Evolutionary conservation across 176 grass and related monocot species (phyloP).

Genomic region (Bothriochloa decipiens): DNA sequence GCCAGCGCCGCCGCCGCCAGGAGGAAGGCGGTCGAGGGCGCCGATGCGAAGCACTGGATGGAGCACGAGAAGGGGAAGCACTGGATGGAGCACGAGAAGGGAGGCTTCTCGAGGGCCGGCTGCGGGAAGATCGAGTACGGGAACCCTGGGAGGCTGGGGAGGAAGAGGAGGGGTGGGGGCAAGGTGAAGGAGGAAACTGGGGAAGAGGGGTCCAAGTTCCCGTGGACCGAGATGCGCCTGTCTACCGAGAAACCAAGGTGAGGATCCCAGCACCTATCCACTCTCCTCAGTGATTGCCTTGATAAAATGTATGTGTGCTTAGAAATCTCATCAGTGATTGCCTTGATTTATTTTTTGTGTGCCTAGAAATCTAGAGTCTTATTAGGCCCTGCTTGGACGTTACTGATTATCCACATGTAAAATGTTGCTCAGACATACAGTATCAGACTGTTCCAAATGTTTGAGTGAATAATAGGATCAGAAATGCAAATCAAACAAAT

Average conservation of each 20-base stretch:
- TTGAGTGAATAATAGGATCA: too few species aligned
- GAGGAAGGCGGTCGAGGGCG: constrained; percentile 58
- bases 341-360: not conserved
- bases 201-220: constrained; percentile 62
- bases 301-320: not conserved
- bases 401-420: not conserved
- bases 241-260: constrained; percentile 62
- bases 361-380: not conserved
- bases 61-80: constrained; percentile 64
- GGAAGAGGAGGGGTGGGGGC: constrained; percentile 30
- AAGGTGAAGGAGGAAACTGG: constrained; percentile 22
- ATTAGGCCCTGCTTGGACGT: not conserved
- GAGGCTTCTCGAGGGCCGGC: constrained; percentile 53
- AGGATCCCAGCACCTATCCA: constrained; percentile 13
- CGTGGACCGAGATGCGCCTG: constrained; percentile 55
- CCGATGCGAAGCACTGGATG: constrained; percentile 6
- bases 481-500: not conserved
- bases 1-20: constrained; percentile 55
- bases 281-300: not conserved
- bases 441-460: not conserved
- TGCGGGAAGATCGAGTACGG: constrained; percentile 57
- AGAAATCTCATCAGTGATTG: not conserved
- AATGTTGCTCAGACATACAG: not conserved
- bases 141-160: constrained; percentile 51
- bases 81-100: constrained; percentile 77